Conservation (phyloP, 2,329 filamentous ascomycete species). For the Diaporthe vexans region DNA sequence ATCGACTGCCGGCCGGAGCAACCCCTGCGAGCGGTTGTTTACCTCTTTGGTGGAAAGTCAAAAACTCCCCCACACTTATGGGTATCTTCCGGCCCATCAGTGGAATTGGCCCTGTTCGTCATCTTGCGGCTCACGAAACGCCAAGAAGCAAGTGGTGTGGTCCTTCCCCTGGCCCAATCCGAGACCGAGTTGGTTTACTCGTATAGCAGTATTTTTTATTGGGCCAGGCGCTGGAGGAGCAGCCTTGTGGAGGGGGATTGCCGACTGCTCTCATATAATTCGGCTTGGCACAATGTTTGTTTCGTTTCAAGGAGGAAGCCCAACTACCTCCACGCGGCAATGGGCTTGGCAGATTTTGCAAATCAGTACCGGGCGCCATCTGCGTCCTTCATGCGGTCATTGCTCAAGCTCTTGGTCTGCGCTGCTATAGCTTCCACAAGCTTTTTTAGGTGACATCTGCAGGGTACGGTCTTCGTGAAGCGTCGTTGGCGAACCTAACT, state of each 20-base stretch:
- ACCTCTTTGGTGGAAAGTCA: not conserved
- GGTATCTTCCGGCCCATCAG: not conserved
- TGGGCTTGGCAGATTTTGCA: not conserved
- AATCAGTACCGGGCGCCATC: too few species aligned
- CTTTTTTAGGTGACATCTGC: not conserved
- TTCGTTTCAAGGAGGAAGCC: slow-evolving; percentile 7
- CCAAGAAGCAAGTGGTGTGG: slow-evolving; percentile 22
- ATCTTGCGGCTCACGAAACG: slow-evolving; percentile 30
- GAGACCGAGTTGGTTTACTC: not conserved
- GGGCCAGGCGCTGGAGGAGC: not conserved
- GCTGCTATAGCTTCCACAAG: not conserved
- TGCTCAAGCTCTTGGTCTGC: not conserved
- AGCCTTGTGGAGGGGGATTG: not conserved
- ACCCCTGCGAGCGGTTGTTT: slow-evolving; percentile 1
- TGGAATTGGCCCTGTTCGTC: slow-evolving; percentile 19
- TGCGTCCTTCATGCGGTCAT: not conserved
- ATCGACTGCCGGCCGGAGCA: not conserved
- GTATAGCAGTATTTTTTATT: slow-evolving; percentile 10
- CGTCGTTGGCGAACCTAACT: not conserved
- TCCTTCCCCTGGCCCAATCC: not conserved
- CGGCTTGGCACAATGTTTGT: slow-evolving; percentile 27
- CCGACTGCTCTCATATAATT: not conserved
- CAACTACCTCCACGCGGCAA: not conserved
- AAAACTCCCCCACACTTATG: not conserved
- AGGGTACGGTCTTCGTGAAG: not conserved